Evolutionary conservation across 495 filamentous ascomycete species (phyloP).

Genomic region (Podospora pseudoanserina): DNA sequence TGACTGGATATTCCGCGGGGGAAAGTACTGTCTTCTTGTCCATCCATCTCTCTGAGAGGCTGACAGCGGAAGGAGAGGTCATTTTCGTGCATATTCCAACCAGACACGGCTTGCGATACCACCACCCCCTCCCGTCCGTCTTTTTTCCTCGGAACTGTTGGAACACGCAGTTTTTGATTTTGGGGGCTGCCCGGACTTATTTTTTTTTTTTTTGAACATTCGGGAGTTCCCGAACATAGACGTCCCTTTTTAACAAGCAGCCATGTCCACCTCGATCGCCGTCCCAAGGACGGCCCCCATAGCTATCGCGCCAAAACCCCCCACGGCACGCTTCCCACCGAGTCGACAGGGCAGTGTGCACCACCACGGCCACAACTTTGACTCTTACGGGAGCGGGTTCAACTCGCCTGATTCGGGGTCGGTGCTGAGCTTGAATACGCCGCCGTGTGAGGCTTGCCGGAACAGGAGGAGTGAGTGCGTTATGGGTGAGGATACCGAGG

Average conservation of each 20-base stretch:
- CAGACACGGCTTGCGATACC: neutral
- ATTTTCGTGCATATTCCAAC: neutral
- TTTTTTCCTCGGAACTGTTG: neutral
- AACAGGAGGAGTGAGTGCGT: slow-evolving; percentile 86
- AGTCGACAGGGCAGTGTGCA: slow-evolving; percentile 43
- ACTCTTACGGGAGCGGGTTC: slow-evolving; percentile 42
- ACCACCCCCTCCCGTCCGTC: neutral
- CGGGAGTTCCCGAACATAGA: neutral
- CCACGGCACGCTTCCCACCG: slow-evolving; percentile 34
- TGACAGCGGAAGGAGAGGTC: neutral
- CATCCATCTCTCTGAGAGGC: no score
- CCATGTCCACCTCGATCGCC: slow-evolving; percentile 48
- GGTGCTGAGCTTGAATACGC: slow-evolving; percentile 26
- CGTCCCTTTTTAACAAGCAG: neutral
- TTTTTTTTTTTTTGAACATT: neutral
- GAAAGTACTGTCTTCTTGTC: neutral
- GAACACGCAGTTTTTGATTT: neutral
- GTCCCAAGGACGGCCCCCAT: slow-evolving; percentile 55
- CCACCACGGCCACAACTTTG: slow-evolving; percentile 24
- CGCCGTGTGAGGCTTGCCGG: slow-evolving; percentile 63
- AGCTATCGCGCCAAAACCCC: slow-evolving; percentile 54
- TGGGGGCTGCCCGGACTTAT: no score
- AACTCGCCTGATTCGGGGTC: slow-evolving; percentile 51
- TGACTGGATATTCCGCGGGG: neutral
- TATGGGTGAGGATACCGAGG: slow-evolving; percentile 64